Percentiles rank a stretch among this genome's conserved stretches.
phyloP scores from a whole-genome alignment of 1,284 basidiomycete genomes.

The Malassezia nana region DNA sequence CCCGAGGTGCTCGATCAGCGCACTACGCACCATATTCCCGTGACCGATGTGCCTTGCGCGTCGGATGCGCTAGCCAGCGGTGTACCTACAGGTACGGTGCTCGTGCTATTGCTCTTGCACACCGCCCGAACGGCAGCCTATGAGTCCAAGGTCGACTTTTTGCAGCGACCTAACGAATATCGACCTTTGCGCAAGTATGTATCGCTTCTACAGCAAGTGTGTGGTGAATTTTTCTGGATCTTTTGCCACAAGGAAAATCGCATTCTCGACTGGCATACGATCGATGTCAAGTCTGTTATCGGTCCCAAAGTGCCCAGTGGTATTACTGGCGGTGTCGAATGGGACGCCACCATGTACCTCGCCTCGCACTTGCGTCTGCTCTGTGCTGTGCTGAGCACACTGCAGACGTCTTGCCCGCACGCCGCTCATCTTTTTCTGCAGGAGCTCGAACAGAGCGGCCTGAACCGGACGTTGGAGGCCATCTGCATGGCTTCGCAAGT shows the following conservation, averaged over 20 bases:
- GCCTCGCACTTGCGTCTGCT: constrained; percentile 30
- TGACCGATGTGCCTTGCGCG: neutral
- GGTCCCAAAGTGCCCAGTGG: constrained; percentile 88
- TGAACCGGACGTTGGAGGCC: constrained; percentile 28
- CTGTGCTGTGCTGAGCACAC: constrained; percentile 21
- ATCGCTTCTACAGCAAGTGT: constrained; percentile 75
- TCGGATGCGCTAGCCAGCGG: neutral
- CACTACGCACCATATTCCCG: neutral
- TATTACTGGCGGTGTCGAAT: constrained; percentile 96
- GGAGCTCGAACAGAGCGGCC: constrained; percentile 26
- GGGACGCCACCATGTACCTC: constrained; percentile 89
- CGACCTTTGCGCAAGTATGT: constrained; percentile 84
- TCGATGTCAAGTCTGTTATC: constrained; percentile 72
- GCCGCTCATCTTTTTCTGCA: constrained; percentile 14
- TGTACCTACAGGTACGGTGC: constrained; percentile 8
- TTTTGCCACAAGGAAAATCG: constrained; percentile 91
- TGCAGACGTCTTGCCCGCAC: constrained; percentile 16
- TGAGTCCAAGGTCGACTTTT: constrained; percentile 58
- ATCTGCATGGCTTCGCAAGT: constrained; percentile 24
- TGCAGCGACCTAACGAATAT: constrained; percentile 68
- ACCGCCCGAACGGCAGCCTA: constrained; percentile 24
- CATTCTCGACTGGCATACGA: constrained; percentile 71
- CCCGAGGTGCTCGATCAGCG: neutral
- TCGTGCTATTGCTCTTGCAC: constrained; percentile 34
- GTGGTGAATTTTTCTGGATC: constrained; percentile 92